Conservation (phyloP, 257 asterid genomes). For the Solanum chiquidenum region DNA sequence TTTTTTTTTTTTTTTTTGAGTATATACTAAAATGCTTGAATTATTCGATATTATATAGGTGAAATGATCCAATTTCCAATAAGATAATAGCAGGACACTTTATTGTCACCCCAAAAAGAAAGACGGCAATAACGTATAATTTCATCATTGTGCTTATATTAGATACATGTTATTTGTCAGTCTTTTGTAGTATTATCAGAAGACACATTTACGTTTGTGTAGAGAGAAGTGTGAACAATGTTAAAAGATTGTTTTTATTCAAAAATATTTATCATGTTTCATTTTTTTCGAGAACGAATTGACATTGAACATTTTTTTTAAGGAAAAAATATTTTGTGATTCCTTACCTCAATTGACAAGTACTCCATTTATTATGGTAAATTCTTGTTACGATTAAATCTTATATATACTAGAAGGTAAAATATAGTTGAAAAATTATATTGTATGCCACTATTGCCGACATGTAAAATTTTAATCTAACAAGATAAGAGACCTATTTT, state of each 20-base stretch:
- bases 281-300: neutral
- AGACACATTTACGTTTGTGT: neutral
- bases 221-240: neutral
- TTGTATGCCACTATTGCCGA: neutral
- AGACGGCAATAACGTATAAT: neutral
- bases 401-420: neutral
- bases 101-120: neutral
- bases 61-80: neutral
- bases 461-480: neutral
- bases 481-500: neutral
- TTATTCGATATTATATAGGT: neutral
- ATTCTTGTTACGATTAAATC: neutral
- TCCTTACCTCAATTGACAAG: neutral
- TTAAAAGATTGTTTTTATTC: neutral
- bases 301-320: neutral
- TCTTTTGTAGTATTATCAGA: neutral
- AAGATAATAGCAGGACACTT: neutral
- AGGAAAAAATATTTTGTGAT: neutral
- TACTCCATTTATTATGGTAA: neutral
- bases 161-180: neutral
- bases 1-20: neutral
- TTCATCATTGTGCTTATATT: neutral
- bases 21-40: neutral
- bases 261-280: too few species aligned
- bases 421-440: neutral